phyloP scores from a whole-genome alignment of 2,329 filamentous ascomycete species.

The Diaporthe longicolla region DNA sequence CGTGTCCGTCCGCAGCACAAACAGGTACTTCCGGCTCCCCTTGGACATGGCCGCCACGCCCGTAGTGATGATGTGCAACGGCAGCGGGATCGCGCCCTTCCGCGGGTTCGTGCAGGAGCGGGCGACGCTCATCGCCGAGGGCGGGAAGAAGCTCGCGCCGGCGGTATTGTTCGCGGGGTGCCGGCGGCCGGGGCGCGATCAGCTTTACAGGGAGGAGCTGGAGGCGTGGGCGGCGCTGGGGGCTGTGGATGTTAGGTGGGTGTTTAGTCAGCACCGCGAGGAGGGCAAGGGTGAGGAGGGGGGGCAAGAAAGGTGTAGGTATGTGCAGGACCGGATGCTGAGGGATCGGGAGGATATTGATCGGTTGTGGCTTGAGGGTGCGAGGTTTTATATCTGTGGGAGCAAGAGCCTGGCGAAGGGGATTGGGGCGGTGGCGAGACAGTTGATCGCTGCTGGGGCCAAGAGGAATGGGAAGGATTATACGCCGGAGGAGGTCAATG shows the following conservation, averaged over 20 bases:
- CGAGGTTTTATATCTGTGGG: slow-evolving; percentile 75
- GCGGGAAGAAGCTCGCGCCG: slow-evolving; percentile 64
- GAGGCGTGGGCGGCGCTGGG: slow-evolving; percentile 71
- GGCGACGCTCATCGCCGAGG: slow-evolving; percentile 62
- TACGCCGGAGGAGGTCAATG: slow-evolving; percentile 48
- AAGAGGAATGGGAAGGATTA: slow-evolving; percentile 49
- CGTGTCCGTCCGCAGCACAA: slow-evolving; percentile 64
- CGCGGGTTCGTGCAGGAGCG: slow-evolving; percentile 74
- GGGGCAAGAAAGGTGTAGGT: slow-evolving; percentile 58
- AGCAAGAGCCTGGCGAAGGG: slow-evolving; percentile 59
- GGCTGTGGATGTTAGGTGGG: slow-evolving; percentile 72
- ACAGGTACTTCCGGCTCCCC: slow-evolving; percentile 63
- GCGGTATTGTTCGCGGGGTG: slow-evolving; percentile 78
- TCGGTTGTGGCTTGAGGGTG: slow-evolving; percentile 53
- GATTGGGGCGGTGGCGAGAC: slow-evolving; percentile 54
- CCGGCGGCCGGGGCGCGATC: slow-evolving; percentile 66
- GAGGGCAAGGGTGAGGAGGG: slow-evolving; percentile 61
- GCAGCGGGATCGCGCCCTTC: slow-evolving; percentile 73
- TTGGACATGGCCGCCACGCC: slow-evolving; percentile 60
- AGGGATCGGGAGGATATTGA: slow-evolving; percentile 53
- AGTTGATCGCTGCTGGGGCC: slow-evolving; percentile 53
- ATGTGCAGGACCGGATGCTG: slow-evolving; percentile 66
- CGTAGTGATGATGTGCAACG: slow-evolving; percentile 66
- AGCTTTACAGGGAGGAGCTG: slow-evolving; percentile 72
- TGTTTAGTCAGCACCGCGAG: slow-evolving; percentile 68